Evolutionary conservation across 2,329 filamentous ascomycete genomes (phyloP), one percentile per base, ranked within the genome.

Genomic region (Xylariaceae sp.): DNA sequence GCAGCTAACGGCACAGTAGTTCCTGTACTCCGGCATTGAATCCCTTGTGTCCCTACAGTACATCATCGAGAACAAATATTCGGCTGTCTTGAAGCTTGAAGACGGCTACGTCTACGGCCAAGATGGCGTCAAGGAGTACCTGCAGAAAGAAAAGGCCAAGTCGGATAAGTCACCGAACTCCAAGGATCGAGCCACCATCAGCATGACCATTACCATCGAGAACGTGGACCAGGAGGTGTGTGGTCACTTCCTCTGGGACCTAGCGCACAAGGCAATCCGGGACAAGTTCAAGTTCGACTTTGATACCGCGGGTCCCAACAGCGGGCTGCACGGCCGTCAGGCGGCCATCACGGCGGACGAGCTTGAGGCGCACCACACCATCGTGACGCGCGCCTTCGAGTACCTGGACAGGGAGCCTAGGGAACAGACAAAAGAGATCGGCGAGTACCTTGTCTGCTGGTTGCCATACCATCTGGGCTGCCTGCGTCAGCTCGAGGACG

Each of bases 231-330:
- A 66, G 16, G 66, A 69, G 56, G 36, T 64, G 2, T 66, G 63
- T 23, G 60, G 55, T 1, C 57, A 68, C 16, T 69, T 69, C n/a
- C 45, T 69, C 5, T 69, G 67, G 67, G 67, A 69, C 8, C 52
- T 69, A 3, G 62, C 67, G 3, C 59, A 68, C 2, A 67, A 64
- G 33, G 60, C 61, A 0, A 68, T 66, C 29, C 64, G 67, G 8
- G 64, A 69, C 9, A 63, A 65, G 12, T 69, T 69, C 33, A n/a
- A n/a, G n/a, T n/a, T n/a, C n/a, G 56, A 68, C 29, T 63, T 69
- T 19, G 60, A 66, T 28, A 39, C 55, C 2, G 48, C 52, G n/a
- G n/a, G n/a, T n/a, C n/a, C n/a, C 17, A 63, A 62, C 34, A 60
- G 47, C 7, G 43, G 45, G 12, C 28, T 60, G 3, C 55, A 62